These are phyloP conservation scores for Catharanthus roseus DNA, from an alignment of 257 asterid species.

Conservation along the genomic window DNA sequence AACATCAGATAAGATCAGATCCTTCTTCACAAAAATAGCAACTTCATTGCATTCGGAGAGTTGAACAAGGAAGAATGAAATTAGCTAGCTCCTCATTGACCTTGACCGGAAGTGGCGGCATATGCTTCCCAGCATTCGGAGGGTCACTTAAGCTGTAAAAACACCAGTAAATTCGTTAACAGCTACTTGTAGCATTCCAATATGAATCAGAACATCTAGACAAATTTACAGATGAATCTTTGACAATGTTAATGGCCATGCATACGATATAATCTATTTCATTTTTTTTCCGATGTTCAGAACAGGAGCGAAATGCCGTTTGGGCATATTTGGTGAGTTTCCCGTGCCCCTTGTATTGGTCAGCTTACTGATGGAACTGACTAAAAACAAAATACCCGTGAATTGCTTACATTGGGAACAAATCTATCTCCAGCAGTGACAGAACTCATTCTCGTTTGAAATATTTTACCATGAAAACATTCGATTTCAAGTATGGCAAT, in stretches of 20 bases:
- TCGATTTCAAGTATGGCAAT: too few relatives aligned
- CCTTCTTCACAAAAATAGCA: background rate
- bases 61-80: conserved; percentile 51
- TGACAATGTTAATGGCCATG: background rate
- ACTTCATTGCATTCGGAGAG: conserved; percentile 34
- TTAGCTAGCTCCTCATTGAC: conserved; percentile 67
- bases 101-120: conserved; percentile 51
- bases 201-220: background rate
- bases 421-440: too few relatives aligned
- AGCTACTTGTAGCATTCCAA: background rate
- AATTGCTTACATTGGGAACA: too few relatives aligned
- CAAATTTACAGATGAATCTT: too few relatives aligned
- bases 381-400: too few relatives aligned
- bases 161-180: background rate
- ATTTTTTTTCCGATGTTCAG: too few relatives aligned
- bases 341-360: too few relatives aligned
- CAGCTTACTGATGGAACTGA: too few relatives aligned
- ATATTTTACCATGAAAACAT: too few relatives aligned
- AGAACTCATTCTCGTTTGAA: too few relatives aligned
- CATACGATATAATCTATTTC: background rate
- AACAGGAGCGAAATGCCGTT: too few relatives aligned
- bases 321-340: too few relatives aligned
- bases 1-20: background rate
- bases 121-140: background rate
- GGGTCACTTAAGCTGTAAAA: background rate